Conservation (phyloP, 768 basidiomycete genomes). For the Serendipita vermifera region DNA sequence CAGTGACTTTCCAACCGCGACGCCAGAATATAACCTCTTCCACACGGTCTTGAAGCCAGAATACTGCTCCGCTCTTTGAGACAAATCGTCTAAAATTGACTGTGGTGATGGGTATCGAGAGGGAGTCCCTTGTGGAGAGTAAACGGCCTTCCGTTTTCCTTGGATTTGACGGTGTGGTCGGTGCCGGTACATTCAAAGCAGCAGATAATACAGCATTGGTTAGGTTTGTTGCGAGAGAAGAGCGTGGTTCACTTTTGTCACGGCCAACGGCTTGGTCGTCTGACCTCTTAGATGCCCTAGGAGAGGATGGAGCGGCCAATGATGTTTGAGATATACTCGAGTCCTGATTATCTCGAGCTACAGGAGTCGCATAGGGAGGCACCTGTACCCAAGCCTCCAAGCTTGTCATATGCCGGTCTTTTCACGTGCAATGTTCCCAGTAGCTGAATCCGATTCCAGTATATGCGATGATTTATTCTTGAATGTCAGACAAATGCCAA, state of each 20-base stretch:
- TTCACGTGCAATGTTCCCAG: too few species aligned
- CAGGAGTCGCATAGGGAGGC: background rate
- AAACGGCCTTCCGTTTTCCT: slow-evolving; percentile 22
- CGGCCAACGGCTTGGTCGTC: background rate
- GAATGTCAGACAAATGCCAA: too few species aligned
- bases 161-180: slow-evolving; percentile 6
- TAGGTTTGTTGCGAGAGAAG: slow-evolving; percentile 4
- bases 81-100: slow-evolving; percentile 75
- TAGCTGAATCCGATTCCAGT: too few species aligned
- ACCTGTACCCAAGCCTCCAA: slow-evolving; percentile 3
- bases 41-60: slow-evolving; percentile 80
- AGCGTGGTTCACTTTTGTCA: background rate
- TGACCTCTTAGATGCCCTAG: background rate
- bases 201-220: slow-evolving; percentile 13
- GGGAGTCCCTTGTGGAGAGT: slow-evolving; percentile 48
- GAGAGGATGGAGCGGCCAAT: background rate
- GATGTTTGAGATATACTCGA: background rate
- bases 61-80: slow-evolving; percentile 58
- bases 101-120: slow-evolving; percentile 65
- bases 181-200: slow-evolving; percentile 10
- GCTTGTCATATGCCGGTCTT: too few species aligned
- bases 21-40: slow-evolving; percentile 82
- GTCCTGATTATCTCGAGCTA: background rate
- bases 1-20: slow-evolving; percentile 56
- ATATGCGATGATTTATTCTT: too few species aligned